A percentile compares a stretch with the other conserved stretches of the same genome.
Conservation (phyloP, 805 yeast species). For the Spathaspora gorwiae region DNA sequence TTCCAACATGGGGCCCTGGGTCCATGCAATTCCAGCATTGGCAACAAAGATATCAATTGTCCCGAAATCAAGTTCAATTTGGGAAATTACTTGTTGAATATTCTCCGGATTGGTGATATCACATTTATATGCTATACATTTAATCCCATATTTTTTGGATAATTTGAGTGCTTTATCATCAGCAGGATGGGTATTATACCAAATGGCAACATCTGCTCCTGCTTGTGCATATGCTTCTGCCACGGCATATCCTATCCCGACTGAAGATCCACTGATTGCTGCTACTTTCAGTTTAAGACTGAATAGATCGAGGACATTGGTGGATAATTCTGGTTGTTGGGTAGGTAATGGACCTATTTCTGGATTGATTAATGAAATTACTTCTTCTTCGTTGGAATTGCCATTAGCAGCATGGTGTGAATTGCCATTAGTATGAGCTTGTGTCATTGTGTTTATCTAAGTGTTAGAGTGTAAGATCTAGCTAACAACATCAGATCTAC, state of each 20-base stretch:
- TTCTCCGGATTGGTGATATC: conserved; percentile 45
- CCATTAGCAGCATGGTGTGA: not conserved
- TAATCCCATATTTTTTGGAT: conserved; percentile 54
- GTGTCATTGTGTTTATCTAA: no score
- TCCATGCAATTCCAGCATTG: conserved; percentile 88
- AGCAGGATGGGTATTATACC: conserved; percentile 51
- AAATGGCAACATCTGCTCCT: conserved; percentile 68
- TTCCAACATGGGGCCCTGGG: conserved; percentile 48
- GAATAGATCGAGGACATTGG: conserved; percentile 61
- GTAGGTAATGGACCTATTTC: conserved; percentile 45
- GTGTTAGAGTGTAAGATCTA: no score
- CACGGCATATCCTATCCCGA: conserved; percentile 78
- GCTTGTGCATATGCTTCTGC: conserved; percentile 84
- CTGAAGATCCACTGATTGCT: conserved; percentile 78
- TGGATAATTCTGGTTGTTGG: conserved; percentile 47
- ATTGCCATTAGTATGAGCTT: no score
- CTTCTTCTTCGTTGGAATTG: not conserved
- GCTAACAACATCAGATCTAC: no score
- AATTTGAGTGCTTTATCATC: conserved; percentile 56
- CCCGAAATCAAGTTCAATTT: conserved; percentile 66
- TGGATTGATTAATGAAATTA: conserved; percentile 19
- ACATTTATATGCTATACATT: conserved; percentile 61
- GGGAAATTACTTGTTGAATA: conserved; percentile 46
- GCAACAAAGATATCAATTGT: conserved; percentile 80
- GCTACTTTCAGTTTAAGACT: conserved; percentile 80